Percentiles rank a stretch among this genome's conserved stretches.
These are phyloP conservation scores for Ceratobasidium sp. DNA, from an alignment of 1,284 basidiomycete species.

Conservation along the genomic window DNA sequence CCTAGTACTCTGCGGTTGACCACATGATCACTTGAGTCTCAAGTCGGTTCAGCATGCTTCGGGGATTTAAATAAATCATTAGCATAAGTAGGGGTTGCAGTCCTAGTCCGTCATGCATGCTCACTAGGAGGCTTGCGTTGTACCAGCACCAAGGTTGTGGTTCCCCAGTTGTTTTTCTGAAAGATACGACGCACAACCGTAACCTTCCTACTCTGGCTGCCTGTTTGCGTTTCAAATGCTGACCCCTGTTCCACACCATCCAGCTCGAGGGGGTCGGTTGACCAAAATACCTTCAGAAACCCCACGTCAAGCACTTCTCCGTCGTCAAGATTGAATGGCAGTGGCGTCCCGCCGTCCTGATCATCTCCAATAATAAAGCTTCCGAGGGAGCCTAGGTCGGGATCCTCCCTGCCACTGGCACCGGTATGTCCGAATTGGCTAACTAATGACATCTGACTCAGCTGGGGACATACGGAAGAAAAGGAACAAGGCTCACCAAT, in stretches of 20 bases:
- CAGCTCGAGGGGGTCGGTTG: constrained; percentile 22
- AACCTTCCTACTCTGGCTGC: neutral
- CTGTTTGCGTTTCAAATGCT: neutral
- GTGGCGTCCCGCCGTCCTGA: constrained; percentile 1
- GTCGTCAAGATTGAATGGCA: neutral
- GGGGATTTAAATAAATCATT: too few relatives aligned
- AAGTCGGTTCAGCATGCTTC: too few relatives aligned
- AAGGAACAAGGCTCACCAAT: constrained; percentile 46
- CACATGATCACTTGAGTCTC: too few relatives aligned
- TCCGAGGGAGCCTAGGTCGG: neutral
- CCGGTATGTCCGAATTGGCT: constrained; percentile 8
- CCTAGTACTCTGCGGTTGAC: too few relatives aligned
- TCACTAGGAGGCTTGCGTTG: too few relatives aligned
- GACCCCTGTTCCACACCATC: constrained; percentile 8
- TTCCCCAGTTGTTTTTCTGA: neutral
- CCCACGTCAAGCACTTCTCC: constrained; percentile 7
- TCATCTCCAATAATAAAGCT: constrained; percentile 13
- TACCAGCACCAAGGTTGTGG: neutral
- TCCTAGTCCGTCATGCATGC: too few relatives aligned
- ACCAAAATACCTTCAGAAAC: constrained; percentile 33
- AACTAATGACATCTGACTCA: neutral
- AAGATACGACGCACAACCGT: neutral
- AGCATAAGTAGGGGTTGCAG: too few relatives aligned
- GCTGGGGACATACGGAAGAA: neutral
- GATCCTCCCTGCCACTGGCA: constrained; percentile 1